A percentile compares a stretch with the other conserved stretches of the same genome.
Evolutionary conservation across 2,329 filamentous ascomycete genomes (phyloP).

Genomic region (Cercospora sp.): DNA sequence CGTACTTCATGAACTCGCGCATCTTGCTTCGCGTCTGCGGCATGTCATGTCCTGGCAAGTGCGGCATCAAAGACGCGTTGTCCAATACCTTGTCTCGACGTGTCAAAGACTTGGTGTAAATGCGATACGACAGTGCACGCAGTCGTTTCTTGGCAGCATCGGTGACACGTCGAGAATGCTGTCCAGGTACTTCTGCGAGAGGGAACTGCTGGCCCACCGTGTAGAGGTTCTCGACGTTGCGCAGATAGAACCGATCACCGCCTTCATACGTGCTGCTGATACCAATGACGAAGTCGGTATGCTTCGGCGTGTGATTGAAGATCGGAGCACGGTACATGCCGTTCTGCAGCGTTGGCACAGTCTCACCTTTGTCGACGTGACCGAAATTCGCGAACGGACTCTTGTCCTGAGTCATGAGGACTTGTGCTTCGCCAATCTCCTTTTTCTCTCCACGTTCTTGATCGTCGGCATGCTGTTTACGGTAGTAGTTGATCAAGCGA

Average conservation of each 20-base stretch:
- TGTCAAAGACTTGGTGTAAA: conserved; percentile 75
- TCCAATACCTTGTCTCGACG: conserved; percentile 78
- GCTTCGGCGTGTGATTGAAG: conserved; percentile 77
- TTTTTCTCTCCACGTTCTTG: conserved; percentile 67
- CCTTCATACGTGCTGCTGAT: conserved; percentile 75
- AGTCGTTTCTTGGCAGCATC: conserved; percentile 95
- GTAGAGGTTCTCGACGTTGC: conserved; percentile 87
- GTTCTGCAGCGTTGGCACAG: conserved; percentile 87
- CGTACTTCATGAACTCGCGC: conserved; percentile 91
- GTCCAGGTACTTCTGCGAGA: conserved; percentile 86
- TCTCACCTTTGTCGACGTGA: conserved; percentile 86
- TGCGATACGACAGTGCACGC: conserved; percentile 91
- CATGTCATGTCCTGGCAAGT: conserved; percentile 90
- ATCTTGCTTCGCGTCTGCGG: conserved; percentile 96
- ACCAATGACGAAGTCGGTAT: conserved; percentile 82
- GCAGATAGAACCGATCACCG: conserved; percentile 79
- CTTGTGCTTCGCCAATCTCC: conserved; percentile 84
- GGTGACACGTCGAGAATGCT: conserved; percentile 91
- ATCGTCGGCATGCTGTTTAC: conserved; percentile 77
- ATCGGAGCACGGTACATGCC: conserved; percentile 93
- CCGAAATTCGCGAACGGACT: conserved; percentile 96
- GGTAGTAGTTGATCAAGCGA: conserved; percentile 94
- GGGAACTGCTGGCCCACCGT: conserved; percentile 93
- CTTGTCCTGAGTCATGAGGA: conserved; percentile 88
- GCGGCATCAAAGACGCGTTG: conserved; percentile 58